Evolutionary conservation across 306 rosid species (phyloP).

Genomic region (Biancaea sappan): DNA sequence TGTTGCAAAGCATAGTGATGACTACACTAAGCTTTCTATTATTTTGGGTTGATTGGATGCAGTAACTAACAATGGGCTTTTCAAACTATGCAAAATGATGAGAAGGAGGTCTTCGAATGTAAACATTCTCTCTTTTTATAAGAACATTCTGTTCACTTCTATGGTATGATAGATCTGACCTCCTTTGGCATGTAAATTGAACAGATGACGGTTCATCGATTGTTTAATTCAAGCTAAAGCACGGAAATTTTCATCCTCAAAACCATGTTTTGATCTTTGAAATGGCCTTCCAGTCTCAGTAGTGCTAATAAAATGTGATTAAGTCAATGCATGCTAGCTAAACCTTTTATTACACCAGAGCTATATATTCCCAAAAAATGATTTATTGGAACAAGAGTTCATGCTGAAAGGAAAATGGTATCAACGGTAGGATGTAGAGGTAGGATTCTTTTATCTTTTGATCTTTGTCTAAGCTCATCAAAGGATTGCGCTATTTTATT

Average conservation of each 20-base stretch:
- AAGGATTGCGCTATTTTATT: not conserved
- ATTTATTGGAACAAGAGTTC: conserved; percentile 91
- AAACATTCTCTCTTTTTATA: not conserved
- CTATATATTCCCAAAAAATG: conserved; percentile 67
- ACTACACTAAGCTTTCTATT: not conserved
- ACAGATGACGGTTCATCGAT: not conserved
- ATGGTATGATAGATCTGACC: not conserved
- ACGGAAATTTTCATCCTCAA: not conserved
- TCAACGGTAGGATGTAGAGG: conserved; percentile 88
- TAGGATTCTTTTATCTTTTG: conserved; percentile 35
- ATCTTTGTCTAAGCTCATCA: not conserved
- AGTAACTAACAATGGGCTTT: not conserved
- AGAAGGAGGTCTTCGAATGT: not conserved
- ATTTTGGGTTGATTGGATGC: not conserved
- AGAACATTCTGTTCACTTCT: not conserved
- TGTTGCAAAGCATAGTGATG: not conserved
- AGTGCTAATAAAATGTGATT: not conserved
- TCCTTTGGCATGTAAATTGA: not conserved
- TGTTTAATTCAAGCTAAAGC: conserved; percentile 11
- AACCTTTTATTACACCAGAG: conserved; percentile 61
- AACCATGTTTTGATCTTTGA: not conserved
- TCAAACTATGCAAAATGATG: not conserved
- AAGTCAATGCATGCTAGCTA: not conserved
- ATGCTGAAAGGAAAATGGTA: conserved; percentile 90
- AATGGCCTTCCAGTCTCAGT: not conserved